phyloP scores from a whole-genome alignment of 495 filamentous ascomycete genomes.

The Xylaria bambusicola region DNA sequence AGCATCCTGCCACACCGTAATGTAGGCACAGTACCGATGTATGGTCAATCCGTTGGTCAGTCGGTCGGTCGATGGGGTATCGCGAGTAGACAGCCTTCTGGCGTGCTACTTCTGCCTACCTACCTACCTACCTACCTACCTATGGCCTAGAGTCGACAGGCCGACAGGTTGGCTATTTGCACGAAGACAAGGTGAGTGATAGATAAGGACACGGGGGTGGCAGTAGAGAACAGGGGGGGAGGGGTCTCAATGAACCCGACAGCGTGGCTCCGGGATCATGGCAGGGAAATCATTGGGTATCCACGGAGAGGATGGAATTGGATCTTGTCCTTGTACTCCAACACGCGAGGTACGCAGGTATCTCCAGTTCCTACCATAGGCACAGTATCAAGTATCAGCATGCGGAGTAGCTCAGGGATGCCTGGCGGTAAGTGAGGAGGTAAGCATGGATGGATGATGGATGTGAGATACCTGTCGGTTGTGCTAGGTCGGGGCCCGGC shows the following conservation, averaged over 20 bases:
- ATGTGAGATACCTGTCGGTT: too few species aligned
- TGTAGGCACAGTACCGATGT: too few species aligned
- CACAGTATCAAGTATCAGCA: too few species aligned
- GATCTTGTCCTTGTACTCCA: background rate
- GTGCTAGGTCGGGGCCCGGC: constrained; percentile 13
- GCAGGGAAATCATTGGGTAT: constrained; percentile 6
- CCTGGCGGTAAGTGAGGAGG: too few species aligned
- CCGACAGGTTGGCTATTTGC: too few species aligned
- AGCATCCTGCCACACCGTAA: background rate
- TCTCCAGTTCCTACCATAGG: too few species aligned
- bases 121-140: background rate
- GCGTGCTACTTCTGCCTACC: constrained; percentile 2
- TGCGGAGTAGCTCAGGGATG: too few species aligned
- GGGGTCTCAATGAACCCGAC: constrained; percentile 14
- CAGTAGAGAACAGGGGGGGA: background rate
- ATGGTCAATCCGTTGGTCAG: too few species aligned
- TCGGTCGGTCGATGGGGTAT: too few species aligned
- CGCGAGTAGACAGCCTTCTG: too few species aligned
- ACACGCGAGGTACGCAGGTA: too few species aligned
- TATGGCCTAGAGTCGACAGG: background rate
- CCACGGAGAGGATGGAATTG: background rate
- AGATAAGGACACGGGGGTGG: constrained; percentile 8
- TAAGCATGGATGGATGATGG: background rate
- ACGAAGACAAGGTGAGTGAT: too few species aligned
- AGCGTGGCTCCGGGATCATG: constrained; percentile 21